A percentile compares a stretch with the other conserved stretches of the same genome.
Conservation (phyloP, 2,329 filamentous ascomycete species). For the Pseudopithomyces chartarum region DNA sequence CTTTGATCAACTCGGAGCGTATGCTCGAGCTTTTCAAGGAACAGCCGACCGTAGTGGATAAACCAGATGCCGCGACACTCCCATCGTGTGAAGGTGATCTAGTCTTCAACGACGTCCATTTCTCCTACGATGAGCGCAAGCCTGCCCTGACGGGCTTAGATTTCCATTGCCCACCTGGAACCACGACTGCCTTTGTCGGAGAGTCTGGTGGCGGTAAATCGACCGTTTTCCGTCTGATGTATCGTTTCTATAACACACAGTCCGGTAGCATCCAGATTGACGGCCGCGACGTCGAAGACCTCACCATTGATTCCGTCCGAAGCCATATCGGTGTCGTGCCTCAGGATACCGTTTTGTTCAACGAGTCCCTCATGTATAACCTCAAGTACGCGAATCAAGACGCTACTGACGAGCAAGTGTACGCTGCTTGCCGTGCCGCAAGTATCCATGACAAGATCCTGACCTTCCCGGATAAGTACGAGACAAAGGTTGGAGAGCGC, state of each 20-base stretch:
- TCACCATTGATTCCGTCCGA: constrained; percentile 93
- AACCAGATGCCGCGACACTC: constrained; percentile 66
- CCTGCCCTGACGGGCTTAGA: constrained; percentile 81
- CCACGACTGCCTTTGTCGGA: constrained; percentile 92
- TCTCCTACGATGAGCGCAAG: constrained; percentile 86
- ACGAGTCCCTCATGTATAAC: constrained; percentile 94
- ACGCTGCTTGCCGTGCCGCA: constrained; percentile 79
- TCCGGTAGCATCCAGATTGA: constrained; percentile 84
- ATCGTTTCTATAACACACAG: constrained; percentile 90
- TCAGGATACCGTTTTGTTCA: constrained; percentile 94
- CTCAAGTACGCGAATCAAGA: constrained; percentile 84
- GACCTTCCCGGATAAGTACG: constrained; percentile 83
- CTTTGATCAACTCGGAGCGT: constrained; percentile 96
- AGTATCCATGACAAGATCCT: constrained; percentile 93
- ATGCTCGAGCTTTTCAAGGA: constrained; percentile 97
- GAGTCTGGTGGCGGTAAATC: constrained; percentile 98
- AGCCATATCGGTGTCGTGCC: constrained; percentile 93
- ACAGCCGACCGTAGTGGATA: constrained; percentile 86
- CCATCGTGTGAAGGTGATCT: constrained; percentile 78
- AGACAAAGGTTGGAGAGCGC: constrained; percentile 89
- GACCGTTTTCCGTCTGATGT: constrained; percentile 92
- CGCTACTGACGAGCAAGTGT: constrained; percentile 81
- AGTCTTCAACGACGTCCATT: constrained; percentile 84
- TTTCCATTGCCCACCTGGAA: constrained; percentile 86
- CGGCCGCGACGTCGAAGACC: constrained; percentile 78